A percentile compares a stretch with the other conserved stretches of the same genome.
Conservation (phyloP, 768 basidiomycete species). For the Boletales sp. region DNA sequence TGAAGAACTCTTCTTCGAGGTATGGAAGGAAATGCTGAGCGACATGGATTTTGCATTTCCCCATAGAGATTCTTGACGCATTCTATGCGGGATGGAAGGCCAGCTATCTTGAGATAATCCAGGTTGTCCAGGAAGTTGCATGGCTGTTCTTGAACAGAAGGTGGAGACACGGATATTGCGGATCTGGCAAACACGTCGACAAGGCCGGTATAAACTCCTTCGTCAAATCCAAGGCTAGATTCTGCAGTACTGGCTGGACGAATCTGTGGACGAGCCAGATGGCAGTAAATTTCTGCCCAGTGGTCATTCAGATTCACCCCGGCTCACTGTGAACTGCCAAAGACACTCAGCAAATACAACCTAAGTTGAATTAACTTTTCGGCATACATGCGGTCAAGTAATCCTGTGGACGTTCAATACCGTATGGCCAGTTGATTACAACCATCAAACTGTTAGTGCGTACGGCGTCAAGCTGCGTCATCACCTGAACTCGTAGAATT, state of each 20-base stretch:
- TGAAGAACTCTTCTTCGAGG: slow-evolving; percentile 28
- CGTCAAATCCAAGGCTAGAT: slow-evolving; percentile 52
- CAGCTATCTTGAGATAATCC: slow-evolving; percentile 49
- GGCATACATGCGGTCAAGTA: too few relatives aligned
- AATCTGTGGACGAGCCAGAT: slow-evolving; percentile 24
- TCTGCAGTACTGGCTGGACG: slow-evolving; percentile 33
- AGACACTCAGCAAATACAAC: too few relatives aligned
- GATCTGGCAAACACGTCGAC: slow-evolving; percentile 37
- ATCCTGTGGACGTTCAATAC: too few relatives aligned
- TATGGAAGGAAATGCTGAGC: slow-evolving; percentile 40
- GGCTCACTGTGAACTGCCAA: too few relatives aligned
- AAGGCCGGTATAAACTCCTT: slow-evolving; percentile 51
- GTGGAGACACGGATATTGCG: slow-evolving; percentile 21
- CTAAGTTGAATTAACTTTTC: too few relatives aligned
- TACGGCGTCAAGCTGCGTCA: too few relatives aligned
- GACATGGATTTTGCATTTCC: slow-evolving; percentile 41
- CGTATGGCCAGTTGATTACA: too few relatives aligned
- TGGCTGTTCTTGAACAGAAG: slow-evolving; percentile 36
- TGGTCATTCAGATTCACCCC: too few relatives aligned
- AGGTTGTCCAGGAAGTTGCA: slow-evolving; percentile 40
- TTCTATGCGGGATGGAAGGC: slow-evolving; percentile 40
- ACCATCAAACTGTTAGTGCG: too few relatives aligned
- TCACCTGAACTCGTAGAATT: too few relatives aligned
- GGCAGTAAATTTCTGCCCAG: neutral
- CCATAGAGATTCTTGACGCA: slow-evolving; percentile 39